Evolutionary conservation across 192 early-diverging fungal genomes (phyloP).

Genomic region (Entrophospora sp.): DNA sequence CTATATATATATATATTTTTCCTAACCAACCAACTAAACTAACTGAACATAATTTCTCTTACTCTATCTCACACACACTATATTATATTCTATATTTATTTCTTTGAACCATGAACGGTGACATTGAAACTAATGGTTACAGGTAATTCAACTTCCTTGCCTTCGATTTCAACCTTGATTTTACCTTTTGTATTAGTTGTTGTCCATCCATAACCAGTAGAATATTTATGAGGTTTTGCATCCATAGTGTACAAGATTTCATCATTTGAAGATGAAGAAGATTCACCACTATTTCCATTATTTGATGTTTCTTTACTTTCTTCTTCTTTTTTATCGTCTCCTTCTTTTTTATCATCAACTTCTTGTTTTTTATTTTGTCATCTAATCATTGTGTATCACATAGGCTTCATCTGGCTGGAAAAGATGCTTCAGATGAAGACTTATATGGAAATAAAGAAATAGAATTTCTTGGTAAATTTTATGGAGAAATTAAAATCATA

Average conservation of each 20-base stretch:
- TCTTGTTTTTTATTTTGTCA: neutral
- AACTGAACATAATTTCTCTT: no score
- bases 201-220: slow-evolving; percentile 12
- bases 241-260: slow-evolving; percentile 7
- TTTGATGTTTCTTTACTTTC: neutral
- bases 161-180: slow-evolving; percentile 17
- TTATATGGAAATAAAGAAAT: no score
- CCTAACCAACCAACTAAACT: no score
- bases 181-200: neutral
- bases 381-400: no score
- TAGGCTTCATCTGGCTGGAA: no score
- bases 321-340: neutral
- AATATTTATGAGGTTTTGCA: slow-evolving; percentile 9
- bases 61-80: no score
- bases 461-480: no score
- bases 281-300: neutral
- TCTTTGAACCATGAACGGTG: slow-evolving; percentile 14
- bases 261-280: neutral
- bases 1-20: no score
- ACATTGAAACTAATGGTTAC: slow-evolving; percentile 18
- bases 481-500: no score
- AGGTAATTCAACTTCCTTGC: slow-evolving; percentile 15
- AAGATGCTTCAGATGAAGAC: no score
- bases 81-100: no score
- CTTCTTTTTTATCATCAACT: neutral